A percentile compares a stretch with the other conserved stretches of the same genome.
These are phyloP conservation scores for Euphorbia tirucalli DNA, from an alignment of 345 rosid species.

Conservation along the genomic window DNA sequence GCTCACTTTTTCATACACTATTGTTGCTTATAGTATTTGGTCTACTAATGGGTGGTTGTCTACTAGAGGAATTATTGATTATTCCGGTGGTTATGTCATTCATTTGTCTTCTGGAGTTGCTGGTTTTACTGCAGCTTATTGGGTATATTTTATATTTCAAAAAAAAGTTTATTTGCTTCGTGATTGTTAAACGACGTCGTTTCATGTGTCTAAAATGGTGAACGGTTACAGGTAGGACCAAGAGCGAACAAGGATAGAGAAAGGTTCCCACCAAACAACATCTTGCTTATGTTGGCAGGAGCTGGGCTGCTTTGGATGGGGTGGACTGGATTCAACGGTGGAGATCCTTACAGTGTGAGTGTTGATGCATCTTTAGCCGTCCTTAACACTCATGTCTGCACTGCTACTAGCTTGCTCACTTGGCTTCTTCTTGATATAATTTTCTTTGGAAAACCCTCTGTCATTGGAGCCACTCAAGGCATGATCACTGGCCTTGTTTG, in stretches of 20 bases:
- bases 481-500: slow-evolving; percentile 66
- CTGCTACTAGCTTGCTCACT: slow-evolving; percentile 60
- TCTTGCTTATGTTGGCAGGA: slow-evolving; percentile 61
- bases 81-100: slow-evolving; percentile 61
- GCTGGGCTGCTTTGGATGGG: slow-evolving; percentile 77
- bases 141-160: slow-evolving; percentile 32
- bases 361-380: slow-evolving; percentile 60
- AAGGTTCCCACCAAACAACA: slow-evolving; percentile 65
- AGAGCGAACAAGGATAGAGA: slow-evolving; percentile 62
- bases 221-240: slow-evolving; percentile 49
- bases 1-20: slow-evolving; percentile 61
- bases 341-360: slow-evolving; percentile 53
- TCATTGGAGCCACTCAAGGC: slow-evolving; percentile 65
- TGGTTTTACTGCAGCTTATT: slow-evolving; percentile 67
- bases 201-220: too few relatives aligned
- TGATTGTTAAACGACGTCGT: too few relatives aligned
- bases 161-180: too few relatives aligned
- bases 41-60: slow-evolving; percentile 49
- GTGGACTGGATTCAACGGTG: slow-evolving; percentile 75
- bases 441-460: slow-evolving; percentile 64
- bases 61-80: slow-evolving; percentile 52
- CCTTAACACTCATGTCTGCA: slow-evolving; percentile 74
- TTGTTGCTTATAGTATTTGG: slow-evolving; percentile 57
- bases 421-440: slow-evolving; percentile 68
- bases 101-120: slow-evolving; percentile 66